phyloP scores from a whole-genome alignment of 257 asterid genomes.

The Solanum acaule region DNA sequence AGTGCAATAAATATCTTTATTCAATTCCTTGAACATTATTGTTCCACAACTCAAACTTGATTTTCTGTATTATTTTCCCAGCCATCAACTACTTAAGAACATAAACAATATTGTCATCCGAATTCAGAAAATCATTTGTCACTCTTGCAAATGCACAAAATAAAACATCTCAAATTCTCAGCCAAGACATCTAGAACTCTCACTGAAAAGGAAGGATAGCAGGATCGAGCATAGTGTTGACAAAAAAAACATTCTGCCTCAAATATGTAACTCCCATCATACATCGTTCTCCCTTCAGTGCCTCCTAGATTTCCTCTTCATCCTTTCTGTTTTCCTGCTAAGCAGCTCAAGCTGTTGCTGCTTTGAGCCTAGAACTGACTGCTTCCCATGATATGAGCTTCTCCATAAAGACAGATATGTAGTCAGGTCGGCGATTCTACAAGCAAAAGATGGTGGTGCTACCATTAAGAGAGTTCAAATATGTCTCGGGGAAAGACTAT shows the following conservation, averaged over 20 bases:
- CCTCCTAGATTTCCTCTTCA: constrained; percentile 11
- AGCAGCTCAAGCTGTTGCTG: constrained; percentile 50
- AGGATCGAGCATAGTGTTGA: background rate
- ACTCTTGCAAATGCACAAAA: background rate
- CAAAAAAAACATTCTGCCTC: constrained; percentile 3
- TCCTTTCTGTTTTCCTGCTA: constrained; percentile 42
- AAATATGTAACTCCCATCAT: constrained; percentile 15
- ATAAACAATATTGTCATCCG: background rate
- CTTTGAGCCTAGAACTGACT: constrained; percentile 69
- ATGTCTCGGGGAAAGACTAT: background rate
- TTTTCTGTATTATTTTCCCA: background rate
- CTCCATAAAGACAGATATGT: constrained; percentile 69
- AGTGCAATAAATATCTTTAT: background rate
- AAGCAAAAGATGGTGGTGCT: background rate
- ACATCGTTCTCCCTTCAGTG: constrained; percentile 31
- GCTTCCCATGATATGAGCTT: constrained; percentile 93
- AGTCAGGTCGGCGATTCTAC: constrained; percentile 79
- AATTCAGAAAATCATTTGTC: background rate
- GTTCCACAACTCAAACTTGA: background rate
- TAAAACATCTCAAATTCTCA: background rate
- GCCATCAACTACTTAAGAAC: background rate
- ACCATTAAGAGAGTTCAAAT: background rate
- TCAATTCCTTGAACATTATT: background rate
- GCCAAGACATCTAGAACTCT: background rate
- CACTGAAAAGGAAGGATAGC: background rate